Base-by-base conservation (phyloP, 345 rosid species). In the Moricandia arvensis region DNA sequence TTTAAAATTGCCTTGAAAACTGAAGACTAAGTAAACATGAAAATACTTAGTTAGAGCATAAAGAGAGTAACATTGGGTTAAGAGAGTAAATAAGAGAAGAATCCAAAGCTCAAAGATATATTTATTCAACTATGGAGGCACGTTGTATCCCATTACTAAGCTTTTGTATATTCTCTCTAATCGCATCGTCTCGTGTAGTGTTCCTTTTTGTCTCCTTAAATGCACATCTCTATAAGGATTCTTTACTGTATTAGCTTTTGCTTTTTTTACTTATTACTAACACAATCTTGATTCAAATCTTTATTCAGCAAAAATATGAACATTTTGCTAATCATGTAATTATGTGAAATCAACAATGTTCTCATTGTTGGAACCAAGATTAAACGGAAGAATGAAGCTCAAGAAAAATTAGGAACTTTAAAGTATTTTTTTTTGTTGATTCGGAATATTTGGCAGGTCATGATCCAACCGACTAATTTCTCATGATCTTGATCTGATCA, bases 171-270 rank as follows among this genome's bases (percentile, higher is more conserved):
- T 70, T 76, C 75, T 45, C 24, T 63, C 60, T 55, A 77, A 68
- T 41, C 67, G 66, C 67, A 71, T 68, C 76, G 74, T 67, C 81
- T 79, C 74, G 78, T 73, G 51, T 55, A n/a, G 66, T 68, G 81
- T 79, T 73, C 78, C 81, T 54, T 61, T 67, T 61, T 79, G 81
- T 79, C 78, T 73, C 74, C 70, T 66, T 31, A 38, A 79, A 38
- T 12, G 16, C 74, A 66, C 57, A 59, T 78, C 68, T 59, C 81
- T 64, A 77, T 76, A 57, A 55, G 53, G 71, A 76, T 57, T 76
- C 65, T 34, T 21, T 60, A 60, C n/a, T 18, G 53, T 8, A 55
- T 24, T 57, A 55, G 59, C 11, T 57, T 26, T 57, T 26, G n/a
- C 33, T 21, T 57, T 57, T 57, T 57, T 17, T 16, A 33, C 18